Evolutionary conservation across 148 eudicot species (phyloP).

Genomic region (Dianthus caryophyllus): DNA sequence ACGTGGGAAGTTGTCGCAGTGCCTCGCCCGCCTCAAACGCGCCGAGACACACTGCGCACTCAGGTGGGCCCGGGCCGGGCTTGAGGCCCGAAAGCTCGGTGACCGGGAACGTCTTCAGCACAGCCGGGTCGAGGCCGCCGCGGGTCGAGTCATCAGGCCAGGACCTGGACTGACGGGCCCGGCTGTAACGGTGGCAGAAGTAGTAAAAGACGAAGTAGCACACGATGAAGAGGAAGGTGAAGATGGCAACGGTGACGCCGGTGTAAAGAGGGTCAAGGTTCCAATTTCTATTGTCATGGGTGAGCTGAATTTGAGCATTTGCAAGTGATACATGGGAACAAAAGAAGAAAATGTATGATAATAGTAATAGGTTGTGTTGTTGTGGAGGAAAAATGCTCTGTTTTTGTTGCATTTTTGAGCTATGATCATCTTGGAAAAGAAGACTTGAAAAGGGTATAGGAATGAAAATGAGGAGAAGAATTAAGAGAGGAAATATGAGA

Average conservation of each 20-base stretch:
- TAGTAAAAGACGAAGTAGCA: constrained; percentile 3
- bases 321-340: neutral
- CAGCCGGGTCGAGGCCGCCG: constrained; percentile 25
- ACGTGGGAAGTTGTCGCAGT: constrained; percentile 33
- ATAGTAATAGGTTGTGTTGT: no score
- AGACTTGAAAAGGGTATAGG: neutral
- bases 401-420: neutral
- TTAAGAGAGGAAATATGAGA: neutral
- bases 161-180: neutral
- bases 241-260: constrained; percentile 9
- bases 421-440: neutral
- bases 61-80: constrained; percentile 7
- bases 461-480: neutral
- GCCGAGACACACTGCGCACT: constrained; percentile 37
- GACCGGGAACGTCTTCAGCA: constrained; percentile 25
- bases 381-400: no score
- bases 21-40: constrained; percentile 26
- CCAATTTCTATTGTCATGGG: neutral
- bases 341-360: neutral
- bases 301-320: constrained; percentile 6
- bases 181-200: neutral
- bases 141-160: neutral
- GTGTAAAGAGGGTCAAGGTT: constrained; percentile 13
- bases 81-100: constrained; percentile 24
- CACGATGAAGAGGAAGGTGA: constrained; percentile 8